Evolutionary conservation across 805 yeast genomes (phyloP).

Genomic region (Starmerella stigmatis): DNA sequence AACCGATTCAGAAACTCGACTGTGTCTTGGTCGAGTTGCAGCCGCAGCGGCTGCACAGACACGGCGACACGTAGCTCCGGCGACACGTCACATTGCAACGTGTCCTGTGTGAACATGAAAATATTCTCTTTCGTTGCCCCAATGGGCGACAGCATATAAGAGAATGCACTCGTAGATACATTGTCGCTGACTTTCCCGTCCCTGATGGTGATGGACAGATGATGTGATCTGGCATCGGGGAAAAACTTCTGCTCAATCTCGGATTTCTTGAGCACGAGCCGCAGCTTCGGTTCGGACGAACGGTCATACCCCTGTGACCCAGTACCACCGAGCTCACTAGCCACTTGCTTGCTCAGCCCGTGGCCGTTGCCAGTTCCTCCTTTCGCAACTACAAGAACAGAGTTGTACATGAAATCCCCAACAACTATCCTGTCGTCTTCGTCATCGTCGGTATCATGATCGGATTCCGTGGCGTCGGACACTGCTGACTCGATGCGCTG

Average conservation of each 20-base stretch:
- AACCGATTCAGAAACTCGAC: conserved; percentile 72
- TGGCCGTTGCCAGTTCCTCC: not conserved
- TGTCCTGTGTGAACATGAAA: conserved; percentile 1
- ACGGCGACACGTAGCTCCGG: conserved; percentile 14
- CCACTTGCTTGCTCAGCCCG: conserved; percentile 37
- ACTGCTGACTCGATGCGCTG: conserved; percentile 42
- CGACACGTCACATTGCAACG: not conserved
- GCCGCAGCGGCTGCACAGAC: conserved; percentile 56
- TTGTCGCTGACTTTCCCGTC: conserved; percentile 14
- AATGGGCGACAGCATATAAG: conserved; percentile 9
- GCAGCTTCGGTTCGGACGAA: conserved; percentile 23
- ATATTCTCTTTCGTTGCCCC: not conserved
- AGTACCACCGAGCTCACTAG: conserved; percentile 36
- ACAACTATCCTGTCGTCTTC: conserved; percentile 28
- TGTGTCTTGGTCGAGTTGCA: conserved; percentile 90
- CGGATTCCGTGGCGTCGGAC: conserved; percentile 19
- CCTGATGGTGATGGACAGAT: not conserved
- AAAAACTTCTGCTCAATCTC: conserved; percentile 30
- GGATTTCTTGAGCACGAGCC: conserved; percentile 25
- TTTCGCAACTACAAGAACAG: conserved; percentile 47
- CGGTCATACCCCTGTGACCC: conserved; percentile 9
- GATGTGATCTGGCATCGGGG: not conserved
- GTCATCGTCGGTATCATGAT: conserved; percentile 16
- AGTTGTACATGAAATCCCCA: conserved; percentile 63
- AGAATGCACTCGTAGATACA: conserved; percentile 10